Evolutionary conservation across 345 rosid genomes (phyloP), one percentile per base, ranked within the genome.

Genomic region (Boechera divaricarpa): DNA sequence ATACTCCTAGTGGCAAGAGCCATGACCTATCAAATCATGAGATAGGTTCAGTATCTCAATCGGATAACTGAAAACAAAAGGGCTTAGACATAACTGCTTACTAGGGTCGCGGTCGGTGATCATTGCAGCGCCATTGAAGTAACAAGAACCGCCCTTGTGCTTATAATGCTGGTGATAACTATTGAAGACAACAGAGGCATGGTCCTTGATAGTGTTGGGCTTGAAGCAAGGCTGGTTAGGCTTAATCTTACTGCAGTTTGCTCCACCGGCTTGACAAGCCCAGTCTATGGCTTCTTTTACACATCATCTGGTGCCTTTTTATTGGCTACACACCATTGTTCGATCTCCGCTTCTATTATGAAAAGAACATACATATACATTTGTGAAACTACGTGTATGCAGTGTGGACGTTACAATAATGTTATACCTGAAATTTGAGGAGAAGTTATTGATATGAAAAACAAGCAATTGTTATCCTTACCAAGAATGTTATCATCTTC

Each of bases 151-250:
- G 6, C 90, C 91, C 4, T 60, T 73, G 65, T 69, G 42, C 85
- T 86, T 89, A 73, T 60, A 66, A 64, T 55, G 73, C 65, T 87
- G 92, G 80, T 77, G 89, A 74, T 87, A 89, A 80, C 21, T 79
- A 77, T 91, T 89, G 86, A 88, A 89, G 57, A 91, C 92, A 82
- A 82, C 82, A 48, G 91, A 85, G 58, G 87, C 90, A 68, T 90
- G 98, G 62, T 75, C 84, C 63, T 35, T 85, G 52, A 47, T n/a
- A n/a, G 96, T 88, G 83, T 89, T 72, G 6, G 97, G 94, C n/a
- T 66, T 61, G 74, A 79, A 89, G 67, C 98, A 93, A 76, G 82
- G 79, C 62, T 82, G 86, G 69, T 82, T 83, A 55, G 7, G 62
- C 58, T 87, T 88, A 56, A 91, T 88, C 85, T 51, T 76, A 2